These are phyloP conservation scores for Fusarium nisikadoi DNA, from an alignment of 2,329 filamentous ascomycete genomes.

Conservation along the genomic window DNA sequence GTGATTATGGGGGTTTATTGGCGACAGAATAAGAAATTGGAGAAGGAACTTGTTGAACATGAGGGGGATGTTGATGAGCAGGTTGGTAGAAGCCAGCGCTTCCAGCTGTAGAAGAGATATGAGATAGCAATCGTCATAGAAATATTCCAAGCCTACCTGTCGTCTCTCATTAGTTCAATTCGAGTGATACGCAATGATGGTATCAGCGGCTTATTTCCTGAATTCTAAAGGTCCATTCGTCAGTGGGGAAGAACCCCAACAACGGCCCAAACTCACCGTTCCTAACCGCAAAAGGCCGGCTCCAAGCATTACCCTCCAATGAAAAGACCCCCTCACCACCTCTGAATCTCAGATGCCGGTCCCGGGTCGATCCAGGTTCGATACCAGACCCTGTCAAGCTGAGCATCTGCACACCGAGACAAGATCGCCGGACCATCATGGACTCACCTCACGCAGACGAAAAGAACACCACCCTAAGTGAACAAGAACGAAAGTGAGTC, in stretches of 20 bases:
- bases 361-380: not conserved
- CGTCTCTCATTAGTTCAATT: not conserved
- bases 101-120: not conserved
- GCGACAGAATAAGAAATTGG: conserved; percentile 33
- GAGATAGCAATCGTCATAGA: fast-evolving
- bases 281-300: not conserved
- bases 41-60: not conserved
- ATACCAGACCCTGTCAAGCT: not conserved
- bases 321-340: not conserved
- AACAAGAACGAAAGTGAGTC: conserved; percentile 26
- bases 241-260: not conserved
- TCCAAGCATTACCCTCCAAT: not conserved
- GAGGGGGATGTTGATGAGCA: not conserved
- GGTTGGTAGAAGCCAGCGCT: not conserved
- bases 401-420: conserved; percentile 2
- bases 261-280: not conserved
- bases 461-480: not conserved
- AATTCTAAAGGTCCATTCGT: not conserved
- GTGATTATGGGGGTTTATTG: conserved; percentile 38
- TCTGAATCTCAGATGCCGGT: not conserved
- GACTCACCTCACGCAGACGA: conserved; percentile 1
- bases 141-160: not conserved
- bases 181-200: no score
- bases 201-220: not conserved
- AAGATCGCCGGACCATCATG: not conserved